phyloP scores from a whole-genome alignment of 805 yeast species.

The Hanseniaspora osmophila region DNA sequence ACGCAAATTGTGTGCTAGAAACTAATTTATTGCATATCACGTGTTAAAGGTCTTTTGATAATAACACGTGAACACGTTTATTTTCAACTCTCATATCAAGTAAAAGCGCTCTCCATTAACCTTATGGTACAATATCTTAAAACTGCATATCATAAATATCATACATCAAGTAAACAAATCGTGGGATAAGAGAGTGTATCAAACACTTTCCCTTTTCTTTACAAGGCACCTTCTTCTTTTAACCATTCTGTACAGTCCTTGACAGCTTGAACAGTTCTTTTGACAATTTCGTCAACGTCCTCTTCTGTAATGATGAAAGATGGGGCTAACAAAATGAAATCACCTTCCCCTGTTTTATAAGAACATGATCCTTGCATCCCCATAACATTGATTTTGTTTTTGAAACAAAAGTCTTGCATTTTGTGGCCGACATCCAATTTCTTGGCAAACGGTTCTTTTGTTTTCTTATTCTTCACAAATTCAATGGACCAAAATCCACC shows the following conservation, averaged over 20 bases:
- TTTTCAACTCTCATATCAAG: too few relatives aligned
- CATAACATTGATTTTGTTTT: conserved; percentile 36
- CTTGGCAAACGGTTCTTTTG: conserved; percentile 35
- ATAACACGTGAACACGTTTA: too few relatives aligned
- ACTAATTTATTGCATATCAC: too few relatives aligned
- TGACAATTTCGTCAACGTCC: conserved; percentile 29
- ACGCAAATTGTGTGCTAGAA: too few relatives aligned
- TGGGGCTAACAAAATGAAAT: conserved; percentile 36
- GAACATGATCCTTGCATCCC: conserved; percentile 29
- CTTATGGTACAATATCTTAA: too few relatives aligned
- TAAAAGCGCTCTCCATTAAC: too few relatives aligned
- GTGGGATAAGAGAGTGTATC: too few relatives aligned
- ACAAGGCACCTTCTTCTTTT: conserved; percentile 10
- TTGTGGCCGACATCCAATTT: conserved; percentile 25
- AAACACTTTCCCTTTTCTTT: neutral
- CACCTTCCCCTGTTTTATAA: conserved; percentile 21
- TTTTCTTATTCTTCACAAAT: conserved; percentile 36
- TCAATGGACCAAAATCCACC: conserved; percentile 50
- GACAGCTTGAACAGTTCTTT: conserved; percentile 28
- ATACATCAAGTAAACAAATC: too few relatives aligned
- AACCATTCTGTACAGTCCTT: conserved; percentile 17
- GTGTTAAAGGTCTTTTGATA: too few relatives aligned
- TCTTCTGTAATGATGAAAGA: conserved; percentile 29
- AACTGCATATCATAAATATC: too few relatives aligned
- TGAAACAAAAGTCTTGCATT: conserved; percentile 23